These are phyloP conservation scores for Tephrocybe sp. DNA, from an alignment of 768 basidiomycete genomes.

Conservation along the genomic window DNA sequence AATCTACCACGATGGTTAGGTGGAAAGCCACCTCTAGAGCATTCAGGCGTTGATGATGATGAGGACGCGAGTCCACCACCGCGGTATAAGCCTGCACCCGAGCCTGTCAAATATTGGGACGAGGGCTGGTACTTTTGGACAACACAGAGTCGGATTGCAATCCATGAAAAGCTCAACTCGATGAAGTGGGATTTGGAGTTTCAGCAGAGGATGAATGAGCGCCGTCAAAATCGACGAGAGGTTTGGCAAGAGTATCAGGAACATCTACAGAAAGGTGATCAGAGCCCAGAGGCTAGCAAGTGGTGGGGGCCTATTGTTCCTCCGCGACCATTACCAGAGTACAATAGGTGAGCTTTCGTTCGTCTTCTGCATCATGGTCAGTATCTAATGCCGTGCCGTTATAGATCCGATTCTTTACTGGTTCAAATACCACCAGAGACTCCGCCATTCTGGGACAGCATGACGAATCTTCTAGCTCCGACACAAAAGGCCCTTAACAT, in stretches of 20 bases:
- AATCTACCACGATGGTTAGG: slow-evolving; percentile 45
- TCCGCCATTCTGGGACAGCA: slow-evolving; percentile 48
- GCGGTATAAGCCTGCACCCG: slow-evolving; percentile 11
- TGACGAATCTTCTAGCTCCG: slow-evolving; percentile 57
- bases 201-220: slow-evolving; percentile 41
- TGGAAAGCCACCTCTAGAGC: slow-evolving; percentile 33
- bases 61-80: slow-evolving; percentile 15
- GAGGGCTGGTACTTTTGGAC: slow-evolving; percentile 78
- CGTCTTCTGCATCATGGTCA: not conserved
- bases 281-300: slow-evolving; percentile 23
- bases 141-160: slow-evolving; percentile 47
- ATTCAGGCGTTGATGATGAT: slow-evolving; percentile 33
- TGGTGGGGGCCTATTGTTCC: slow-evolving; percentile 42
- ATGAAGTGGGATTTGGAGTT: slow-evolving; percentile 57
- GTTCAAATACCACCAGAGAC: slow-evolving; percentile 57
- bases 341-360: slow-evolving; percentile 25
- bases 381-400: slow-evolving; percentile 2
- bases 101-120: slow-evolving; percentile 60
- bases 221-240: slow-evolving; percentile 37
- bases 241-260: slow-evolving; percentile 54
- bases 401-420: slow-evolving; percentile 50
- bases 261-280: slow-evolving; percentile 30
- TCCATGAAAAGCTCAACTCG: slow-evolving; percentile 51
- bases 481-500: slow-evolving; percentile 49
- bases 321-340: slow-evolving; percentile 36